Evolutionary conservation across 2,329 filamentous ascomycete species (phyloP).

Genomic region (Calycina herbarum): DNA sequence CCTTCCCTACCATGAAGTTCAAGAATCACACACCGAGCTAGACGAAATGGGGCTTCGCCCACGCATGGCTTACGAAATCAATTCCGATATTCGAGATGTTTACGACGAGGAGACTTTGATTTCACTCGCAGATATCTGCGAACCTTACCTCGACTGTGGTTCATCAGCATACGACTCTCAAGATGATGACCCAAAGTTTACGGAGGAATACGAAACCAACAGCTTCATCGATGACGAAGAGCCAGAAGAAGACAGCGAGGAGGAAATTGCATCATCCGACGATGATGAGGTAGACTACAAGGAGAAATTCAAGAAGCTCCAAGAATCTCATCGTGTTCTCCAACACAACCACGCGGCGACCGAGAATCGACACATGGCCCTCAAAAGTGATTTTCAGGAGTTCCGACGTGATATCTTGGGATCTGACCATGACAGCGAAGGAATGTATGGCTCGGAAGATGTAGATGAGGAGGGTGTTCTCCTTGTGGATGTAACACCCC

Average conservation of each 20-base stretch:
- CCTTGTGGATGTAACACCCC: slow-evolving; percentile 20
- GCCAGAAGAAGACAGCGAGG: slow-evolving; percentile 13
- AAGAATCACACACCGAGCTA: neutral
- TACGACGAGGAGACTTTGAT: slow-evolving; percentile 2
- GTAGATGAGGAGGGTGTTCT: slow-evolving; percentile 21
- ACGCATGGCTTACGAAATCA: neutral
- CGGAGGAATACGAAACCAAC: slow-evolving; percentile 31
- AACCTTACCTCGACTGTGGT: slow-evolving; percentile 28
- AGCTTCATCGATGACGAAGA: slow-evolving; percentile 21
- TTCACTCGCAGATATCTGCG: slow-evolving; percentile 2
- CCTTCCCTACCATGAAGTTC: neutral
- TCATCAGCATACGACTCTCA: slow-evolving; percentile 35
- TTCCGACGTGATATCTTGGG: slow-evolving; percentile 23
- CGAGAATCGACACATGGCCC: neutral
- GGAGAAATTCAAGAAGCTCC: slow-evolving; percentile 21
- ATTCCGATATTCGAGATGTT: neutral
- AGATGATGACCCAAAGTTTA: slow-evolving; percentile 21
- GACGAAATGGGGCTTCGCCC: neutral
- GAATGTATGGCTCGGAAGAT: slow-evolving; percentile 10
- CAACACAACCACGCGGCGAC: slow-evolving; percentile 13
- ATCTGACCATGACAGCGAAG: slow-evolving; percentile 19
- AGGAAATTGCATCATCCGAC: slow-evolving; percentile 15
- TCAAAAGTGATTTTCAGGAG: slow-evolving; percentile 17
- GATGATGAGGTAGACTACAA: slow-evolving; percentile 29
- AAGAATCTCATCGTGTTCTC: neutral